Evolutionary conservation across 2,329 filamentous ascomycete species (phyloP).

Genomic region (Pseudohalonectria lignicola): DNA sequence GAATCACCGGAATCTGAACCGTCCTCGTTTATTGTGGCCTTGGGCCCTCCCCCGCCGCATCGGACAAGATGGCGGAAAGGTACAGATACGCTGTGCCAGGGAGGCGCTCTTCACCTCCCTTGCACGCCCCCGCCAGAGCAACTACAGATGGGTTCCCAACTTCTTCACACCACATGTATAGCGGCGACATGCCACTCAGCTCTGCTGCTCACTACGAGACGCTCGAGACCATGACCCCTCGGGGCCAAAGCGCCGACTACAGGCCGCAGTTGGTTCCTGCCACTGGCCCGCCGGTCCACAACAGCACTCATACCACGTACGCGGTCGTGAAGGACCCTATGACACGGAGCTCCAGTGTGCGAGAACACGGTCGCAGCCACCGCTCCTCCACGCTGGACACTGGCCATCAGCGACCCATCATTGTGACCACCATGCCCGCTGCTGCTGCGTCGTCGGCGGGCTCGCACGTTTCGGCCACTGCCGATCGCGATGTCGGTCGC

Average conservation of each 20-base stretch:
- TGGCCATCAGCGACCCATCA: conserved; percentile 37
- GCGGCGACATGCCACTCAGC: conserved; percentile 1
- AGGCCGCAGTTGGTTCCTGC: conserved; percentile 16
- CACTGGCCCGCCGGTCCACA: conserved; percentile 10
- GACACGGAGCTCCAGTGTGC: conserved; percentile 30
- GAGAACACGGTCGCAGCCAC: conserved; percentile 35
- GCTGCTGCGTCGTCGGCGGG: conserved; percentile 24
- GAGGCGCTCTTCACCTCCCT: conserved; percentile 2
- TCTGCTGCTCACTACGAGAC: too few relatives aligned
- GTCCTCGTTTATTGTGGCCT: too few relatives aligned
- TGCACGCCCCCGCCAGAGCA: conserved; percentile 1
- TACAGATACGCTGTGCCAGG: conserved; percentile 3
- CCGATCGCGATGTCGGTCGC: too few relatives aligned
- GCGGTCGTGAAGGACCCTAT: conserved; percentile 40
- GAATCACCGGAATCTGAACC: too few relatives aligned
- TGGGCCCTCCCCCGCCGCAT: too few relatives aligned
- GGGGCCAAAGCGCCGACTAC: conserved; percentile 14
- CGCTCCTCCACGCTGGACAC: conserved; percentile 39
- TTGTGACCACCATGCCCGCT: conserved; percentile 34
- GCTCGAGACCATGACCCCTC: conserved; percentile 3
- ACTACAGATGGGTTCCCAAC: conserved; percentile 1
- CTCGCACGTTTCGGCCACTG: too few relatives aligned
- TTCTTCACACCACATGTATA: too few relatives aligned
- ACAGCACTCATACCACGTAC: conserved; percentile 41
- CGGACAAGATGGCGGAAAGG: conserved; percentile 1